phyloP scores from a whole-genome alignment of 495 filamentous ascomycete genomes.

The Tuber borchii region DNA sequence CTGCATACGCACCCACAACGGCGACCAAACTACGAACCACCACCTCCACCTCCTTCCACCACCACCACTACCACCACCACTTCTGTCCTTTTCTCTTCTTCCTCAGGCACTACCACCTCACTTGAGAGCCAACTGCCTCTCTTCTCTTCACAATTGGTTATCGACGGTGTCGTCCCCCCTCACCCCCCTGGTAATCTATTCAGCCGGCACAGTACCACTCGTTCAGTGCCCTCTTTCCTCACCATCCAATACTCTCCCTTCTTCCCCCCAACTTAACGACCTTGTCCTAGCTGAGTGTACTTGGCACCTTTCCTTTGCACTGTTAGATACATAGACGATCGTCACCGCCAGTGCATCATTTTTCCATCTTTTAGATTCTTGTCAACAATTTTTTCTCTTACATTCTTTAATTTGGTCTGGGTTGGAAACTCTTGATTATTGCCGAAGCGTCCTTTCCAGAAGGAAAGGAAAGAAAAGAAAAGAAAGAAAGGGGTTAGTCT shows the following conservation, averaged over 20 bases:
- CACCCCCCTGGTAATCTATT: conserved; percentile 11
- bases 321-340: conserved; percentile 25
- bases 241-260: conserved; percentile 18
- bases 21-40: conserved; percentile 30
- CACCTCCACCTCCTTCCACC: conserved; percentile 28
- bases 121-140: conserved; percentile 5
- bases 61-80: conserved; percentile 19
- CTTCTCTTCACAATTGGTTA: conserved; percentile 33
- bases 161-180: conserved; percentile 16
- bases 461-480: conserved; percentile 8
- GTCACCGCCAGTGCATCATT: conserved; percentile 20
- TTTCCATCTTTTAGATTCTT: conserved; percentile 40
- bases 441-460: conserved; percentile 22
- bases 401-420: conserved; percentile 38
- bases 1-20: conserved; percentile 33
- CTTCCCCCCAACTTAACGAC: conserved; percentile 29
- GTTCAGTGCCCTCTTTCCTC: conserved; percentile 20
- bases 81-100: conserved; percentile 7
- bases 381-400: conserved; percentile 41
- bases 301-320: conserved; percentile 27
- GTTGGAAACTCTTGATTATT: conserved; percentile 36
- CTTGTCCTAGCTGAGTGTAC: conserved; percentile 24
- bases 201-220: conserved; percentile 29
- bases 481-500: conserved; percentile 41
- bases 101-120: conserved; percentile 10